Base-by-base conservation (phyloP, 371 early-diverging fungal species). In the Umbelopsis sp. region DNA sequence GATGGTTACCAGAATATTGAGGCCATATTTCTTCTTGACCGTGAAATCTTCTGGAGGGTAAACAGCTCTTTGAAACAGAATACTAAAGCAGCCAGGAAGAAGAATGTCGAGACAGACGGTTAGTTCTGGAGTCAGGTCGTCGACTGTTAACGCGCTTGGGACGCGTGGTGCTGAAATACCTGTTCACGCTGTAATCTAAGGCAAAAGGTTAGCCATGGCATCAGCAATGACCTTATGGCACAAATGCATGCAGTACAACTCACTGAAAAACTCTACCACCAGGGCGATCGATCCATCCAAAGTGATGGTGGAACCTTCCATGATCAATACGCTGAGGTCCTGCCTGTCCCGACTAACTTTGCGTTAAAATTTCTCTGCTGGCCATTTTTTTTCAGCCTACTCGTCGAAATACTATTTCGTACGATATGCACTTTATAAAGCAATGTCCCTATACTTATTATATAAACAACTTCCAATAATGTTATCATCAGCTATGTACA, bases 31-130 rank as follows among this genome's bases (percentile, higher is more conserved):
- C 69, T 92, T 90, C 41, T 81, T 82, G 72, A 89, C 77, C 52
- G 86, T 88, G 74, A 97, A 97, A 70, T 94, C 93, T 68, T 95
- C 95, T 7, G 89, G 80, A 16, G 96, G 92, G 70, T 96, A 96
- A 16, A 97, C 72, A 9, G 93, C 96, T 32, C 97, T 91, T 73
- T 96, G 96, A 73, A 89, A 96, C 24, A 96, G 84, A 22, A 97
- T 94, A 74, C 92, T 93, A 66, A 14, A 18, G 29, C 35, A 9
- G 8, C 14, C 29, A 29, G 53, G 14, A 35, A 18, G 11, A 57
- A 29, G 48, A 48, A 20, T 6, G 45, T 14, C 29, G 41, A 41
- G 41, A 7, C 7, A 41, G 12, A 41, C 41, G 41, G 7, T 12
- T 7, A 7, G 7, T 41, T 41, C 2, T 29, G 41, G 7, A 41